Evolutionary conservation across 495 filamentous ascomycete species (phyloP).

Genomic region (Beverwykella pulmonaria): DNA sequence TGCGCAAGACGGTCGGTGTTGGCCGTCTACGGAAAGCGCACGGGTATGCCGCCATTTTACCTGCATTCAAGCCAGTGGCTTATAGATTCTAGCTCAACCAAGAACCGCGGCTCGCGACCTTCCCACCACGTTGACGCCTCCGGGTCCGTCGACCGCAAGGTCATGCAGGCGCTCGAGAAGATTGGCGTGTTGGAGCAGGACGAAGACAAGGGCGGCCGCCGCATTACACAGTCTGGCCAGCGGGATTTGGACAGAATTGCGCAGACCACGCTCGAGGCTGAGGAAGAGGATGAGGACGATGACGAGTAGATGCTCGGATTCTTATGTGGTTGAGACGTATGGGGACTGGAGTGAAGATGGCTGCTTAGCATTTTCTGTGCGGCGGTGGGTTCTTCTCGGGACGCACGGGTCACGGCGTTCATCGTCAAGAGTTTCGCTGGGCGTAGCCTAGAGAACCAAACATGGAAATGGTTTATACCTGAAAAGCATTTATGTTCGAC

Average conservation of each 20-base stretch:
- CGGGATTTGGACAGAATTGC: slow-evolving; percentile 97
- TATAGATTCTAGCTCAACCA: slow-evolving; percentile 62
- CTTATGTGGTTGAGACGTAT: not conserved
- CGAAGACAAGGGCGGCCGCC: slow-evolving; percentile 94
- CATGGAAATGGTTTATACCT: slow-evolving; percentile 27
- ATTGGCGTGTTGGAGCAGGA: slow-evolving; percentile 95
- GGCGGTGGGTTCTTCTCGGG: slow-evolving; percentile 21
- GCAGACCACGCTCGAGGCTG: slow-evolving; percentile 70
- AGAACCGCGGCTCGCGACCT: slow-evolving; percentile 93
- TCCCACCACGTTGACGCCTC: slow-evolving; percentile 94
- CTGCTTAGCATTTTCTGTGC: slow-evolving; percentile 19
- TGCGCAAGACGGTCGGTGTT: slow-evolving; percentile 98
- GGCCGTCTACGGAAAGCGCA: slow-evolving; percentile 90
- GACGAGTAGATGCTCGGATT: slow-evolving; percentile 52
- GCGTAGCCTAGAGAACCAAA: slow-evolving; percentile 28
- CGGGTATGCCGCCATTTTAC: slow-evolving; percentile 45
- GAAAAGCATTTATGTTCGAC: not conserved
- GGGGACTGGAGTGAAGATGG: not conserved
- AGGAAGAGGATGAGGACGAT: slow-evolving; percentile 63
- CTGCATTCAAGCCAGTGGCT: not conserved
- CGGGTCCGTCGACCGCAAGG: slow-evolving; percentile 93
- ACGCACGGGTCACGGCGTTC: slow-evolving; percentile 31
- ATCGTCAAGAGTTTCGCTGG: slow-evolving; percentile 15
- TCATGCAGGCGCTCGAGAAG: slow-evolving; percentile 96
- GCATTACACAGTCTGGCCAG: slow-evolving; percentile 95